A percentile compares a stretch with the other conserved stretches of the same genome.
phyloP scores from a whole-genome alignment of 805 yeast genomes.

The Cyberlindnera mrakii region DNA sequence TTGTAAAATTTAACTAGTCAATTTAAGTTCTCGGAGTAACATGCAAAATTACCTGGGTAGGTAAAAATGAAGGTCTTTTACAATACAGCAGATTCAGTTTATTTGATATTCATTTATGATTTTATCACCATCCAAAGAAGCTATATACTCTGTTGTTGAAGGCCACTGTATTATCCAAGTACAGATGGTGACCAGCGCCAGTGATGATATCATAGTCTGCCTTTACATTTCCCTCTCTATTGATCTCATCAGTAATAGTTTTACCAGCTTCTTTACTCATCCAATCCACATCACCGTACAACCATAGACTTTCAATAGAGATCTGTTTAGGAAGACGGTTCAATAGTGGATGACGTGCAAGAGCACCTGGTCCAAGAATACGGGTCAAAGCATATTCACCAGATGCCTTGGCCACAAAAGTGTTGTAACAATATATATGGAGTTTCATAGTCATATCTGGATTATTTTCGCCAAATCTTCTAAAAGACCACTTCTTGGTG shows the following conservation, averaged over 20 bases:
- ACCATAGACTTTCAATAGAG: constrained; percentile 35
- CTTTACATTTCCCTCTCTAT: constrained; percentile 7
- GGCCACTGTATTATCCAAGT: constrained; percentile 47
- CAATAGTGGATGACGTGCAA: constrained; percentile 49
- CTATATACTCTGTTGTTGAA: constrained; percentile 40
- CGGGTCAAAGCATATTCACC: constrained; percentile 64
- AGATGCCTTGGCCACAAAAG: constrained; percentile 49
- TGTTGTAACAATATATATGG: constrained; percentile 47
- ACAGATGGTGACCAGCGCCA: constrained; percentile 62
- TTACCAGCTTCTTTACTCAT: constrained; percentile 60
- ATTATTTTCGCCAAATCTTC: constrained; percentile 32
- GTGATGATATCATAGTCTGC: constrained; percentile 32
- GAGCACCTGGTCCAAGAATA: constrained; percentile 51
- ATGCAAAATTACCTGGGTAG: too few relatives aligned
- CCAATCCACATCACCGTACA: constrained; percentile 69
- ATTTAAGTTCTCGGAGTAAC: too few relatives aligned
- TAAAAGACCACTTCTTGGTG: constrained; percentile 50
- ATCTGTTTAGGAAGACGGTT: constrained; percentile 41
- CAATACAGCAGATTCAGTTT: too few relatives aligned
- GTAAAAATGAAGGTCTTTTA: too few relatives aligned
- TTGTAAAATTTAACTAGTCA: too few relatives aligned
- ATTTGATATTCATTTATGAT: constrained; percentile 5
- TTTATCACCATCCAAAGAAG: constrained; percentile 24
- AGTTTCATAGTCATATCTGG: constrained; percentile 31
- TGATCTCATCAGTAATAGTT: constrained; percentile 32